Conservation (phyloP, 176 grass and related monocot genomes). For the Hordeum vulgare region MorexV3_pseudomolecules_assembly NC_058524.1:577268316-577268815, state of each 20-base stretch:
- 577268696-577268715: neutral
- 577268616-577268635: constrained; percentile 10
- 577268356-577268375: too few species aligned
- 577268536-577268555: neutral
- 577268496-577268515: neutral
- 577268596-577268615: constrained; percentile 6
- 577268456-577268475: neutral
- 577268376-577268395: neutral
- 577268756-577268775: neutral
- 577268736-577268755: neutral
- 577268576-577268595: neutral
- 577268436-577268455: neutral
- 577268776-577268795: neutral
- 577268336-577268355: neutral
- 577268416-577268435: neutral
- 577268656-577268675: constrained; percentile 2
- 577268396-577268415: neutral
- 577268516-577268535: neutral
- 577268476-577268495: neutral
- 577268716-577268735: neutral
- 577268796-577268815: neutral
- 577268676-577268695: constrained; percentile 6
- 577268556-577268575: neutral
- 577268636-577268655: neutral
- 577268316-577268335: neutral